Base-by-base conservation (phyloP, 208 protist species). In the Acanthamoeba healyi region DNA sequence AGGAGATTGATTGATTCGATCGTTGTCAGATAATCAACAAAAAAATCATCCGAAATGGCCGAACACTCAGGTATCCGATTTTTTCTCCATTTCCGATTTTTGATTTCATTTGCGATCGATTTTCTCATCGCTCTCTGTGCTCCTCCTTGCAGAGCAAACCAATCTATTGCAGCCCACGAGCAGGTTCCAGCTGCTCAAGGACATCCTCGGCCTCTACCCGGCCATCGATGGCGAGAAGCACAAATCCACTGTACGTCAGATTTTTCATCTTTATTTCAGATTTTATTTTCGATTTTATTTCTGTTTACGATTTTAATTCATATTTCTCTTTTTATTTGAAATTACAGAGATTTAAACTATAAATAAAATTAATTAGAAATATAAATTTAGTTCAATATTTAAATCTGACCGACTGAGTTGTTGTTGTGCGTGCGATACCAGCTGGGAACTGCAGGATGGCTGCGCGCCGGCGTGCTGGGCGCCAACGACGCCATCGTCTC, bases 401-500 rank as follows among this genome's bases (percentile, higher is more conserved):
- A n/a, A n/a, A 54, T 54, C 46, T 51, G 4, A 51, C 17, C 46
- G 9, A 1, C 1, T 54, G 49, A 54, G 14, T 22, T 24, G 15
- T 19, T 54, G 54, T 24, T n/a, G 22, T n/a, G 7, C n/a, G 4
- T 61, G 54, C 54, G 49, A 54, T 29, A 36, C 6, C 70, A 79
- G 70, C 40, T 79, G 70, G 70, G 70, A 0, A 79, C 70, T n/a
- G 70, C 70, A 3, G 70, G 70, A 32, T 79, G 70, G 81, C 63
- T 94, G 58, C 90, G 90, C 46, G 90, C 90, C n/a, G 72, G 46
- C 70, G 56, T 94, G 6, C 90, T 94, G 19, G 90, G 90, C 2
- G 46, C 56, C 58, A 94, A 94, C 63, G 90, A 94, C 36, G 90
- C 70, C 40, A 72, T 94, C 44, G 90, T 94, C n/a, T 94, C 90